Evolutionary conservation across 306 rosid genomes (phyloP).

Genomic region (Senna tora): DNA sequence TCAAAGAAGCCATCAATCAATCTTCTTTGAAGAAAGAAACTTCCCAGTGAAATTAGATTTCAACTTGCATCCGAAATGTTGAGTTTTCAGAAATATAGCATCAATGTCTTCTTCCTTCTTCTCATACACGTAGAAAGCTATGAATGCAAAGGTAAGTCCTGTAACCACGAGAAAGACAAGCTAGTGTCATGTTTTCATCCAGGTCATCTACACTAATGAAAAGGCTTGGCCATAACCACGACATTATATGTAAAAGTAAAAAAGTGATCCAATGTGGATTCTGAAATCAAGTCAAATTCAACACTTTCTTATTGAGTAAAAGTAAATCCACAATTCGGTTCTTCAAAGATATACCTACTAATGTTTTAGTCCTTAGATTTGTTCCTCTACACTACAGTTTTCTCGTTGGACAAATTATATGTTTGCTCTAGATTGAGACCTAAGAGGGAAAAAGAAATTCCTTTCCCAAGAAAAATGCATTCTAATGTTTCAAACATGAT

Average conservation of each 20-base stretch:
- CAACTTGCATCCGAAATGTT: conserved; percentile 61
- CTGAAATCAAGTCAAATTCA: not conserved
- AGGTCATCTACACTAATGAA: conserved; percentile 4
- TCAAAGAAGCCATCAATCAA: conserved; percentile 44
- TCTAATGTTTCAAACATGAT: not conserved
- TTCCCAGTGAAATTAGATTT: conserved; percentile 57
- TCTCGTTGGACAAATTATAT: too few species aligned
- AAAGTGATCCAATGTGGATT: conserved; percentile 8
- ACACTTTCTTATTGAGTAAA: too few species aligned
- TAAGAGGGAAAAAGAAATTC: not conserved
- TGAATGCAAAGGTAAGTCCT: conserved; percentile 66
- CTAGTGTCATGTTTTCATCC: conserved; percentile 7
- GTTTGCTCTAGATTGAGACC: too few species aligned
- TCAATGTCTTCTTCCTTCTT: conserved; percentile 81
- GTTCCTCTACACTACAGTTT: too few species aligned
- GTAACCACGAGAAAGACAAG: conserved; percentile 43
- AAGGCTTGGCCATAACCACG: conserved; percentile 3
- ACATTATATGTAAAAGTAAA: not conserved
- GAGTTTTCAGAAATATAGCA: conserved; percentile 47
- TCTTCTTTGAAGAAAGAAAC: conserved; percentile 57
- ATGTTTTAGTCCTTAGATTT: too few species aligned
- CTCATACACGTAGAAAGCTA: conserved; percentile 73
- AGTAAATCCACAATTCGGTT: too few species aligned
- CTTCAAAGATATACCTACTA: too few species aligned
- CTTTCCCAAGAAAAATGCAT: not conserved